Conservation (phyloP, 371 early-diverging fungal genomes). For the Funneliformis caledonium region DNA sequence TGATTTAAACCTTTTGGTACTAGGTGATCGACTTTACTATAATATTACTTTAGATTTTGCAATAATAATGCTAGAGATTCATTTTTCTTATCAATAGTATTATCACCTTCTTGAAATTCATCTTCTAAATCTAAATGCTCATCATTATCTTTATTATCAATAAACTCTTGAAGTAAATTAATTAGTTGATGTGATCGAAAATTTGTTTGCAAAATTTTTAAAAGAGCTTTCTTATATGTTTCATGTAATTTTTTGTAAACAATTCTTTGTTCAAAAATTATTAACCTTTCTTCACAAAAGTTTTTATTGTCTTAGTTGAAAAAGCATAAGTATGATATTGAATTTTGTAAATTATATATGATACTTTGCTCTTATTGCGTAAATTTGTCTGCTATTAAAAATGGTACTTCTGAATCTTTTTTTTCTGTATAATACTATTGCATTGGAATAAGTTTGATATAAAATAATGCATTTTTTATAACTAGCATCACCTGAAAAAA, state of each 20-base stretch:
- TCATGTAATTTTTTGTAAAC: background rate
- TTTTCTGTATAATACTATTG: background rate
- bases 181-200: background rate
- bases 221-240: background rate
- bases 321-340: background rate
- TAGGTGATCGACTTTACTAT: background rate
- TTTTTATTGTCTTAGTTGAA: background rate
- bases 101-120: too few species aligned
- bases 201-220: background rate
- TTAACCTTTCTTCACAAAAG: background rate
- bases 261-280: background rate
- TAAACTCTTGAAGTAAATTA: background rate
- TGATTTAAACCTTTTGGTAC: background rate
- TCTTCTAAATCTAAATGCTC: background rate
- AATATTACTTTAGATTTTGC: background rate
- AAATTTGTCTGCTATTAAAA: background rate
- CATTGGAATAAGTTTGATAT: background rate
- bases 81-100: background rate
- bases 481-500: background rate
- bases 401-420: background rate
- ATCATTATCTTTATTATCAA: background rate
- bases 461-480: background rate
- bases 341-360: background rate
- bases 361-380: background rate
- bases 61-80: background rate